A percentile compares a stretch with the other conserved stretches of the same genome.
These are phyloP conservation scores for Quercus phellos DNA, from an alignment of 331 rosid genomes.

Conservation along the genomic window DNA sequence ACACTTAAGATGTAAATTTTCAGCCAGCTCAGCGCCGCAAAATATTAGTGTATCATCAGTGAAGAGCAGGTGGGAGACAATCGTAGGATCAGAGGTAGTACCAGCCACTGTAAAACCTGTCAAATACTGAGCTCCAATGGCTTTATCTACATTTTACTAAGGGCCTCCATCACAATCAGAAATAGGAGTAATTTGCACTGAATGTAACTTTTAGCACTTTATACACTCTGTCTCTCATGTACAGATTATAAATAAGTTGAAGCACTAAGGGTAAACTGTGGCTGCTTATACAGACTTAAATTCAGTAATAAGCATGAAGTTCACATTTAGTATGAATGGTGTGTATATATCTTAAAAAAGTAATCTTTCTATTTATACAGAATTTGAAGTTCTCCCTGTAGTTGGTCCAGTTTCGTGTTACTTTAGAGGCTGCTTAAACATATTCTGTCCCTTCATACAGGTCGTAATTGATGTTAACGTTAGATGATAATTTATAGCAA, in stretches of 20 bases:
- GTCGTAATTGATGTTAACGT: neutral
- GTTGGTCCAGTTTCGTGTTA: neutral
- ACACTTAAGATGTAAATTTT: too few relatives aligned
- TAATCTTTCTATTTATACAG: neutral
- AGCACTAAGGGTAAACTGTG: neutral
- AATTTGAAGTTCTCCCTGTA: neutral
- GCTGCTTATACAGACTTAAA: neutral
- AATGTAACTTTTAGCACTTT: constrained; percentile 12
- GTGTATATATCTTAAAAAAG: neutral
- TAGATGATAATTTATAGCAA: neutral
- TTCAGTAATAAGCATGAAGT: neutral
- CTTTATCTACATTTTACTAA: too few relatives aligned
- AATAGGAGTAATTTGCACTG: neutral
- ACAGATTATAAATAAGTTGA: neutral
- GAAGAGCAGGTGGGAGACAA: too few relatives aligned
- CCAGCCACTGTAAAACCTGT: too few relatives aligned
- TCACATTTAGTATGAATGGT: neutral
- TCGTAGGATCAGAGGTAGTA: too few relatives aligned
- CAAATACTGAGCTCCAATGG: too few relatives aligned
- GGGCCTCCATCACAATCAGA: too few relatives aligned
- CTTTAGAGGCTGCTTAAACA: neutral
- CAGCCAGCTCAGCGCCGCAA: too few relatives aligned
- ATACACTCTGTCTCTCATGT: neutral
- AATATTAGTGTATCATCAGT: too few relatives aligned
- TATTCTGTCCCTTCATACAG: neutral